Conservation (phyloP, 2,329 filamentous ascomycete genomes). For the Rasamsonia emersonii region DNA sequence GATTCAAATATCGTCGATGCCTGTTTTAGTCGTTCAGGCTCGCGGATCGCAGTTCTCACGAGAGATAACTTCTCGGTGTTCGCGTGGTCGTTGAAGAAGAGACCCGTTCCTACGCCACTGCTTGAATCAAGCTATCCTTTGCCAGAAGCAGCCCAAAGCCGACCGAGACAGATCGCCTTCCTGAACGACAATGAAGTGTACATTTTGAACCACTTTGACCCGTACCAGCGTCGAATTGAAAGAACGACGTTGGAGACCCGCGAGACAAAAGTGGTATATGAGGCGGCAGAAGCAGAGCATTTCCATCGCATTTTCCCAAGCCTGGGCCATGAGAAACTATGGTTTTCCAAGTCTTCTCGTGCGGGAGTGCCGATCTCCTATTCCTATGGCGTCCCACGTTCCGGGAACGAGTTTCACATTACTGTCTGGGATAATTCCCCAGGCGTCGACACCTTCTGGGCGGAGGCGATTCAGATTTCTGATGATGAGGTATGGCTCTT, state of each 20-base stretch:
- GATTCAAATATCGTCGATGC: constrained; percentile 62
- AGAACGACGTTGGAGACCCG: constrained; percentile 27
- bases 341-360: constrained; percentile 25
- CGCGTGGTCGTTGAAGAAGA: constrained; percentile 52
- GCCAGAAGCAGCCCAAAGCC: constrained; percentile 18
- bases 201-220: constrained; percentile 30
- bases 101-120: constrained; percentile 27
- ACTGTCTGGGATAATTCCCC: constrained; percentile 24
- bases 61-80: constrained; percentile 59
- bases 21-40: constrained; percentile 58
- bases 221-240: constrained; percentile 22
- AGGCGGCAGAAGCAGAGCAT: constrained; percentile 24
- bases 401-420: constrained; percentile 12
- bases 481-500: constrained; percentile 29
- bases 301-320: constrained; percentile 29
- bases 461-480: constrained; percentile 25
- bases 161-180: constrained; percentile 41
- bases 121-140: constrained; percentile 31
- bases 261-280: constrained; percentile 20
- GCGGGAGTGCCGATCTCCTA: constrained; percentile 21
- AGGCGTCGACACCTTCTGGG: constrained; percentile 30
- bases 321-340: constrained; percentile 26
- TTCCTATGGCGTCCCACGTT: constrained; percentile 17
- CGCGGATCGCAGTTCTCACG: constrained; percentile 64
- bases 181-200: constrained; percentile 33